Evolutionary conservation across 495 filamentous ascomycete genomes (phyloP), one percentile per base, ranked within the genome.

Genomic region (Achaetomiella virescens): DNA sequence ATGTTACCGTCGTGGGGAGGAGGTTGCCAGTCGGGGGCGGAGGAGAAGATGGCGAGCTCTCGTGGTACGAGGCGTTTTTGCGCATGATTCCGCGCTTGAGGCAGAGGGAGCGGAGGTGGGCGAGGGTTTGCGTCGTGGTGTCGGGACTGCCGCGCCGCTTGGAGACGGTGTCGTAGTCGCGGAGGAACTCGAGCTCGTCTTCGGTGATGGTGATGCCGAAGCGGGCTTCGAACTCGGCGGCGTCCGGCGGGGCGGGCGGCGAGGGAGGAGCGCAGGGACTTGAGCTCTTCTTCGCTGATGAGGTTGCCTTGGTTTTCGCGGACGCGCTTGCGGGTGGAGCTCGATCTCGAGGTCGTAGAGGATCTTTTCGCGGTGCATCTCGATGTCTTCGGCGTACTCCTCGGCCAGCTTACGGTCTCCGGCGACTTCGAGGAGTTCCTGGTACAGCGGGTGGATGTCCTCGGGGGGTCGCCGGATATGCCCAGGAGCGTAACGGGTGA

Each of bases 391-490:
- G 24, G 55, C 52, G 38, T 66, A 48, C 20, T 72, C 70, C n/a
- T 55, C 54, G 20, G 64, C 66, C 2, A 63, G 51, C 33, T 66
- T 49, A 17, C 58, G 56, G 18, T 70, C 63, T 1, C 54, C 68
- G 6, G 61, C 63, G 1, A 58, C 61, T 14, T 67, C 59, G 2
- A 68, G 52, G 27, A 72, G 57, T 0, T 59, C 31, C 10, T 49
- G 54, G 29, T 69, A 72, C 2, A 69, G 49, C 1, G 68, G 68
- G 27, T 72, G 70, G 0, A 69, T 50, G 29, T 72, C 70, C 3
- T 67, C 64, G 5, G 49, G 18, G 55, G 64, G 0, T 65, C 57
- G 0, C 38, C 59, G 0, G 60, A 64, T 31, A 72, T 72, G 10
- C 70, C 70, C 36, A 63, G 37, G 5, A 72, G 66, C 6, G 37